Evolutionary conservation across 2,329 filamentous ascomycete genomes (phyloP).

Genomic region (Hypoxylon sp.): DNA sequence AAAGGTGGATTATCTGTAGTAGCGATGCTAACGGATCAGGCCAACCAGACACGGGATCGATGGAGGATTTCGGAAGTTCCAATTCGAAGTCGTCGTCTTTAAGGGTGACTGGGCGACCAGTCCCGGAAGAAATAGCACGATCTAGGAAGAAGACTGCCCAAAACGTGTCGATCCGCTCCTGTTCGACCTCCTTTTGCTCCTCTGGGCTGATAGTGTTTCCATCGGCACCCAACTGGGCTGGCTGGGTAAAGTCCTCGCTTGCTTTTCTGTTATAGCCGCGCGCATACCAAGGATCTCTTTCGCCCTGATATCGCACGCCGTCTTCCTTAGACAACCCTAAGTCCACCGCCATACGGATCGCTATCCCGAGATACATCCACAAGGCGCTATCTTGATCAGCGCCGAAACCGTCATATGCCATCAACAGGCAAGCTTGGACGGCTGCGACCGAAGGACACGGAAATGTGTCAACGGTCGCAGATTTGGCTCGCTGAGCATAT

Average conservation of each 20-base stretch:
- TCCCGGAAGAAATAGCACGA: conserved; percentile 87
- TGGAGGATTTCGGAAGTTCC: conserved; percentile 68
- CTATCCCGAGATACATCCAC: conserved; percentile 93
- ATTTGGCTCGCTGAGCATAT: conserved; percentile 85
- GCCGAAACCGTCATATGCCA: conserved; percentile 91
- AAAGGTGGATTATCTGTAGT: conserved; percentile 86
- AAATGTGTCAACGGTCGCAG: conserved; percentile 85
- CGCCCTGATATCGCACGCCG: conserved; percentile 74
- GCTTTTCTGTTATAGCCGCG: conserved; percentile 59
- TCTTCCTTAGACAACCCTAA: conserved; percentile 86
- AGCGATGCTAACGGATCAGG: conserved; percentile 84
- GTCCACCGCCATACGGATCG: conserved; percentile 86
- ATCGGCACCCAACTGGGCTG: conserved; percentile 59
- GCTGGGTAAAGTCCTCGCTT: conserved; percentile 44
- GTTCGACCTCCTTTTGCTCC: conserved; percentile 76
- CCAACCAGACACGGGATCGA: conserved; percentile 72
- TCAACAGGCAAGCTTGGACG: conserved; percentile 84
- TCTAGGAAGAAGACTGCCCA: conserved; percentile 93
- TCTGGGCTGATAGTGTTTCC: conserved; percentile 58
- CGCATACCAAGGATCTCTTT: conserved; percentile 64
- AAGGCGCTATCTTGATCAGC: conserved; percentile 89
- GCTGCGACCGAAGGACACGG: conserved; percentile 85
- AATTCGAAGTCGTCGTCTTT: conserved; percentile 89
- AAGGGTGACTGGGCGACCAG: conserved; percentile 85
- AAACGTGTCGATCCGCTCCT: conserved; percentile 87